Evolutionary conservation across 495 filamentous ascomycete genomes (phyloP).

Genomic region (Aspergillus diversus): DNA sequence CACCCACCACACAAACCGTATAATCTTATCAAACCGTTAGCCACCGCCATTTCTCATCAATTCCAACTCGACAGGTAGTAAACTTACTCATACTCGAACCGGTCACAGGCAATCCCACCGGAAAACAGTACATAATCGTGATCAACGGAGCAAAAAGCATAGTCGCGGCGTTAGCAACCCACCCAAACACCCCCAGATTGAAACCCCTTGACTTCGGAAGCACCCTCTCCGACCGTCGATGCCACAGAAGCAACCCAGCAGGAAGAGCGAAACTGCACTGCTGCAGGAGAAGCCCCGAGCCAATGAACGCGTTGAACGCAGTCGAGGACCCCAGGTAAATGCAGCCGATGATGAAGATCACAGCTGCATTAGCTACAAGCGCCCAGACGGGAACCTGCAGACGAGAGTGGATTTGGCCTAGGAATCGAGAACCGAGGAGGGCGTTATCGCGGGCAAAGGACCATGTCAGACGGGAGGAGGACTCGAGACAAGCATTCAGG

Average conservation of each 20-base stretch:
- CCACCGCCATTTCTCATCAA: no score
- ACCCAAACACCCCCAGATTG: no score
- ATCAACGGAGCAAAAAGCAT: no score
- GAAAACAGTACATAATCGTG: no score
- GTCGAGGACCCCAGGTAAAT: slow-evolving; percentile 32
- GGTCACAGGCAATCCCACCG: no score
- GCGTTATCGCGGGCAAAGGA: slow-evolving; percentile 38
- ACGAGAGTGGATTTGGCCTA: slow-evolving; percentile 23
- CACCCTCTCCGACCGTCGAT: slow-evolving; percentile 5
- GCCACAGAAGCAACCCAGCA: slow-evolving; percentile 20
- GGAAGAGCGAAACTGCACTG: slow-evolving; percentile 26
- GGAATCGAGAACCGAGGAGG: slow-evolving; percentile 23
- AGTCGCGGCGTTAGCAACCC: no score
- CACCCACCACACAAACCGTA: no score
- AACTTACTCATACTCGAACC: no score
- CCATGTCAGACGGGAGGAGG: no score
- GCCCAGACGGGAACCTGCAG: slow-evolving; percentile 30
- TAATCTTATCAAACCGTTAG: no score
- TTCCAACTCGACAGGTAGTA: no score
- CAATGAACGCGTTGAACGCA: slow-evolving; percentile 30
- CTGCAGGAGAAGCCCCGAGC: slow-evolving; percentile 25
- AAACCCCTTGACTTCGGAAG: neutral
- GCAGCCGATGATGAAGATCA: slow-evolving; percentile 31
- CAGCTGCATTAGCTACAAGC: slow-evolving; percentile 25
- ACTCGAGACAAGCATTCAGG: slow-evolving; percentile 31